phyloP scores from a whole-genome alignment of 495 filamentous ascomycete genomes.

The Tuber calosporum region DNA sequence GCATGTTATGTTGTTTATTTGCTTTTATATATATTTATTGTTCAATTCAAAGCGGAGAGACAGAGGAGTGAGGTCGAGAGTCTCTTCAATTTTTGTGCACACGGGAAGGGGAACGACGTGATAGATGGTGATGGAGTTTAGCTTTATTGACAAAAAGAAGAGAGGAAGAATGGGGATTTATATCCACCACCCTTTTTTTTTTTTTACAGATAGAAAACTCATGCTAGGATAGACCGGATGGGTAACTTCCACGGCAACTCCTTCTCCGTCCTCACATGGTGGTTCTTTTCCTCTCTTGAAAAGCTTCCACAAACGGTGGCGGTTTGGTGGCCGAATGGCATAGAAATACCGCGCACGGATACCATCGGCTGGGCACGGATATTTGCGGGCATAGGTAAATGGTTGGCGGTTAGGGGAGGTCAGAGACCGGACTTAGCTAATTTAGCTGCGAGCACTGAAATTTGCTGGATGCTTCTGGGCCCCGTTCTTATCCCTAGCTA shows the following conservation, averaged over 20 bases:
- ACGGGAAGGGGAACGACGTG: background rate
- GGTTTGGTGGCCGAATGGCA: background rate
- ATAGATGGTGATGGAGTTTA: background rate
- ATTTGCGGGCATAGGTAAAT: background rate
- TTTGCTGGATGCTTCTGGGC: no score
- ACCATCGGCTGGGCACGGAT: background rate
- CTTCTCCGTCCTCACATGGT: background rate
- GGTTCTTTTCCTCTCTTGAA: background rate
- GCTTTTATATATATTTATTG: background rate
- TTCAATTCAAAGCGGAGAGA: background rate
- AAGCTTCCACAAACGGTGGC: background rate
- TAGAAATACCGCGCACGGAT: background rate
- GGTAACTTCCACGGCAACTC: background rate
- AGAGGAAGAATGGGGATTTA: background rate
- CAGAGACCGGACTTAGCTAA: background rate
- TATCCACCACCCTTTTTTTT: background rate
- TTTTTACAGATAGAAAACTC: background rate
- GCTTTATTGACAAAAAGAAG: background rate
- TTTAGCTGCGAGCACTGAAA: no score
- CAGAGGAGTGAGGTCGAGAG: background rate
- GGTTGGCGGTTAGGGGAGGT: background rate
- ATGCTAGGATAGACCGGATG: background rate
- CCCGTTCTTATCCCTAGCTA: background rate
- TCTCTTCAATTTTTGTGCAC: background rate
- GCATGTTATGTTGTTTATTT: slow-evolving; percentile 48